phyloP scores from a whole-genome alignment of 768 basidiomycete genomes.

The Amyloporia xantha region DNA sequence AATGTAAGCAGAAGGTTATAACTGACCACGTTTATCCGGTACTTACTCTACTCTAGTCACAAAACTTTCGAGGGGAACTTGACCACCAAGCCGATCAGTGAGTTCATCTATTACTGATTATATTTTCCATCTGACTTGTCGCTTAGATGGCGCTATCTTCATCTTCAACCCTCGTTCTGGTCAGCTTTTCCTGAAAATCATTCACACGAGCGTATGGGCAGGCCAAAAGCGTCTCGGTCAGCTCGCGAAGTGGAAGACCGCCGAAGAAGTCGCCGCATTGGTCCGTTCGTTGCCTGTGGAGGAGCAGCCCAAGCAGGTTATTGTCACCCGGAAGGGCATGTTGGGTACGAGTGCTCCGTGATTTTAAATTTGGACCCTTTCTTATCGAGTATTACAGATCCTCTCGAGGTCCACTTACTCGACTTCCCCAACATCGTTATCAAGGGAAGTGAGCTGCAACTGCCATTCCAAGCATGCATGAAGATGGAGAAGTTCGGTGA shows the following conservation, averaged over 20 bases:
- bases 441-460: conserved; percentile 95
- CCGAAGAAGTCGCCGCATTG: conserved; percentile 98
- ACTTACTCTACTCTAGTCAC: no score
- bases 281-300: conserved; percentile 98
- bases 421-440: conserved; percentile 99
- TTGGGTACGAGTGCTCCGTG: no score
- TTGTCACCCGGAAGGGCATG: conserved; percentile 99
- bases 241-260: conserved; percentile 99
- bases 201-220: conserved; percentile 99
- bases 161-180: conserved; percentile 99
- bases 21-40: not conserved
- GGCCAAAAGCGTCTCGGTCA: conserved; percentile 99
- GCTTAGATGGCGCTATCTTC: conserved; percentile 85
- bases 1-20: conserved; percentile 57
- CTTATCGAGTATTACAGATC: no score
- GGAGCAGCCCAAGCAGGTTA: conserved; percentile 99
- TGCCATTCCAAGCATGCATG: conserved; percentile 99
- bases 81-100: conserved; percentile 98
- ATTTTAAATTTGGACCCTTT: no score
- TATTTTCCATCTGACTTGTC: not conserved
- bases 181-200: conserved; percentile 97
- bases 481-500: conserved; percentile 99
- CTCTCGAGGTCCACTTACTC: conserved; percentile 95
- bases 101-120: conserved; percentile 17
- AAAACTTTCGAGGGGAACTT: conserved; percentile 99